Evolutionary conservation across 768 basidiomycete species (phyloP).

Genomic region (Mycena epipterygia): DNA sequence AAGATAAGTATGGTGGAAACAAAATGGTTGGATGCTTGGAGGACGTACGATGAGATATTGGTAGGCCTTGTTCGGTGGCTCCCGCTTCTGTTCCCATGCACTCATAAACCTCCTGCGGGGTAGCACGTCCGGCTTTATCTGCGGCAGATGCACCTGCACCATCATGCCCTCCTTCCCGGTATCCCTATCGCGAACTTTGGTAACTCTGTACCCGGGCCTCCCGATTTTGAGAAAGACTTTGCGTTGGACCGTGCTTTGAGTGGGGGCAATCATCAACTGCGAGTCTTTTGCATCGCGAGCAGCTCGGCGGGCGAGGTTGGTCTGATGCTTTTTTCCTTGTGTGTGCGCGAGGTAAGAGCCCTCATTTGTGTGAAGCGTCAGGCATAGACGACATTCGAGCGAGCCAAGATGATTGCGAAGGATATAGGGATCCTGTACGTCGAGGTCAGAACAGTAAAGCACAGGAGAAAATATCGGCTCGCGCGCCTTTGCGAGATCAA

Average conservation of each 20-base stretch:
- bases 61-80: slow-evolving; percentile 95
- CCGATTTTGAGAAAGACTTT: slow-evolving; percentile 99
- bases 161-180: slow-evolving; percentile 96
- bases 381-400: slow-evolving; percentile 96
- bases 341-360: slow-evolving; percentile 99
- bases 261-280: slow-evolving; percentile 88
- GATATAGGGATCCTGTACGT: slow-evolving; percentile 93
- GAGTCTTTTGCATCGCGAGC: slow-evolving; percentile 98
- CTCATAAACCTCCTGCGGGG: slow-evolving; percentile 96
- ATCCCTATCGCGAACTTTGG: slow-evolving; percentile 93
- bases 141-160: slow-evolving; percentile 96
- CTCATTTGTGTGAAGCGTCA: slow-evolving; percentile 99
- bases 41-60: slow-evolving; percentile 94
- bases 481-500: slow-evolving; percentile 94
- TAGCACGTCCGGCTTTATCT: slow-evolving; percentile 88
- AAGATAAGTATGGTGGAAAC: slow-evolving; percentile 43
- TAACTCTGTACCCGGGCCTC: slow-evolving; percentile 94
- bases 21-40: not conserved
- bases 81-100: slow-evolving; percentile 96
- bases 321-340: slow-evolving; percentile 99
- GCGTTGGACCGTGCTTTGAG: slow-evolving; percentile 83
- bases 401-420: slow-evolving; percentile 98
- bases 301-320: slow-evolving; percentile 96
- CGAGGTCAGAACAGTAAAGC: slow-evolving; percentile 24
- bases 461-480: not conserved